Evolutionary conservation across 208 protist species (phyloP).

Genomic region (Leishmania tropica): DNA sequence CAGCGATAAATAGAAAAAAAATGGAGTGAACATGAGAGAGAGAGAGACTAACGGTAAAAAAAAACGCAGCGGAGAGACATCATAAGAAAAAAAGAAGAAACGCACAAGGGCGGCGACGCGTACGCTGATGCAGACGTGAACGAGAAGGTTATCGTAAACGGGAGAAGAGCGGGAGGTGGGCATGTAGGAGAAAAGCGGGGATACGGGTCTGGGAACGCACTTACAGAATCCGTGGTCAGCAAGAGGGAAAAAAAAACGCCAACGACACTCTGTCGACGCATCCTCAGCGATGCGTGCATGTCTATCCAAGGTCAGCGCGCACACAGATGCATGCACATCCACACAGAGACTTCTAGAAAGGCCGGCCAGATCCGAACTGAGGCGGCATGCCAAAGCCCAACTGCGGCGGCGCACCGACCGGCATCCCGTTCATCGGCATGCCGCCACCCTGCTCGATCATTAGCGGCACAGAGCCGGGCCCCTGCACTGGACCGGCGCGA

Average conservation of each 20-base stretch:
- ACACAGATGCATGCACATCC: neutral
- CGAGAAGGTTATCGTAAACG: neutral
- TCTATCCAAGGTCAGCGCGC: neutral
- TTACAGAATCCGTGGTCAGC: neutral
- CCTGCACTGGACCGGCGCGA: conserved; percentile 55
- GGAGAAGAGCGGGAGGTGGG: neutral
- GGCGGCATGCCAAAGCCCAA: conserved; percentile 44
- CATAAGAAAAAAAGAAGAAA: neutral
- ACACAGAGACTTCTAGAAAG: conserved; percentile 44
- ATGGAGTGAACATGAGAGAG: neutral
- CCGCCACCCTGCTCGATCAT: conserved; percentile 75
- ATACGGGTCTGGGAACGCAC: neutral
- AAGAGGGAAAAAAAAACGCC: neutral
- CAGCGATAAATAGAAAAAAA: neutral
- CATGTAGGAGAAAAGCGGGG: neutral
- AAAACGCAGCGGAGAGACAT: neutral
- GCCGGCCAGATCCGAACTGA: conserved; percentile 65
- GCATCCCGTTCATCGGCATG: conserved; percentile 35
- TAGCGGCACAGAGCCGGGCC: conserved; percentile 38
- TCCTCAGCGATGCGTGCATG: neutral
- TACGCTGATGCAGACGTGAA: neutral
- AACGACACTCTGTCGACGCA: neutral
- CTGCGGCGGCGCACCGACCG: conserved; percentile 43
- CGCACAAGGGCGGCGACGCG: neutral
- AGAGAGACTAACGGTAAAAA: neutral